These are phyloP conservation scores for Cryptosporidium sp. DNA, from an alignment of 169 alveolate species.

Conservation along the genomic window DNA sequence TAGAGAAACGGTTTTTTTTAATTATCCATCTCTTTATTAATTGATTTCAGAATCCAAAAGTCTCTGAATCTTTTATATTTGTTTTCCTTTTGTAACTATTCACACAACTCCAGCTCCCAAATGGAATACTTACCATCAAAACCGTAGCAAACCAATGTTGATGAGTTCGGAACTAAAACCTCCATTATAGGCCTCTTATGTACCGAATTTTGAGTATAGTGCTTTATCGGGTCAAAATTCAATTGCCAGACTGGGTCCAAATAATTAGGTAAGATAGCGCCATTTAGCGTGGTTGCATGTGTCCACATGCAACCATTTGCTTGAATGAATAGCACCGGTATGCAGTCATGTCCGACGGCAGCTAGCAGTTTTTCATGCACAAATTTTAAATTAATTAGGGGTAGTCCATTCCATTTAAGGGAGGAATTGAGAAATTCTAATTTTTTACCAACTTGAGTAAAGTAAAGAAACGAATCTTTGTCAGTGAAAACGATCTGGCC, in stretches of 20 bases:
- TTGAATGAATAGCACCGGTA: constrained; percentile 49
- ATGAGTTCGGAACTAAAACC: constrained; percentile 3
- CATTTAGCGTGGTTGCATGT: constrained; percentile 15
- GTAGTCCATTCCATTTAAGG: constrained; percentile 68
- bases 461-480: constrained; percentile 36
- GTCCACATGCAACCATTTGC: constrained; percentile 13
- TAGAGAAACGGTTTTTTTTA: background rate
- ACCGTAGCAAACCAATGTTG: constrained; percentile 18
- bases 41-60: background rate
- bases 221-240: constrained; percentile 55
- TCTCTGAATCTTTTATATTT: background rate
- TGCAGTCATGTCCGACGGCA: constrained; percentile 69
- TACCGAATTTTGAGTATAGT: constrained; percentile 34
- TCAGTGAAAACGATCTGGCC: constrained; percentile 25
- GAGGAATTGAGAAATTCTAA: constrained; percentile 4
- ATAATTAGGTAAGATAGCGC: constrained; percentile 35
- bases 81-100: background rate
- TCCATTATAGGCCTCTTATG: constrained; percentile 59
- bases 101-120: constrained; percentile 22
- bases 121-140: constrained; percentile 48
- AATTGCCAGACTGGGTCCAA: constrained; percentile 38
- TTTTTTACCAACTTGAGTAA: constrained; percentile 26
- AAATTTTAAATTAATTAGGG: constrained; percentile 41
- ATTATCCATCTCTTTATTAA: background rate
- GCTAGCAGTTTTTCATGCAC: constrained; percentile 21